phyloP scores from a whole-genome alignment of 441 rosid species.

The Corymbia calophylla region DNA sequence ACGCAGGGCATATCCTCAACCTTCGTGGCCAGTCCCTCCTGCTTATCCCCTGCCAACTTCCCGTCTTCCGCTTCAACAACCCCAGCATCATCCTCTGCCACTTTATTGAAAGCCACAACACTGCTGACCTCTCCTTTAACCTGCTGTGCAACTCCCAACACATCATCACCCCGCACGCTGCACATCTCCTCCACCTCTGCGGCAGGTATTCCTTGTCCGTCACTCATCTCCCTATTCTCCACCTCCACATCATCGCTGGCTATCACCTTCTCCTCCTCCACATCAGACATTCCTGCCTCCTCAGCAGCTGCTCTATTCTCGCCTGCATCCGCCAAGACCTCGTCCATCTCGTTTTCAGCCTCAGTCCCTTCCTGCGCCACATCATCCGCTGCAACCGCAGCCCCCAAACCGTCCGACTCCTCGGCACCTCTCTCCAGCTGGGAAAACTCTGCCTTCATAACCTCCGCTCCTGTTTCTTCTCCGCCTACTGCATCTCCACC shows the following conservation, averaged over 20 bases:
- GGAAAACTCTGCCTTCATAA: neutral
- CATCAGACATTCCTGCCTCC: constrained; percentile 14
- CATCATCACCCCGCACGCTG: neutral
- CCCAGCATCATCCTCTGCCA: neutral
- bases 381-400: constrained; percentile 2
- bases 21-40: neutral
- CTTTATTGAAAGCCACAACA: neutral
- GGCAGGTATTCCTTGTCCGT: neutral
- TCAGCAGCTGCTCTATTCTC: neutral
- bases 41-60: neutral
- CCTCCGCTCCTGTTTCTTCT: neutral
- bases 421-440: neutral
- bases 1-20: neutral
- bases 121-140: neutral
- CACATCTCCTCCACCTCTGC: neutral
- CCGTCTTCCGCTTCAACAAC: neutral
- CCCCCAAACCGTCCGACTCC: neutral
- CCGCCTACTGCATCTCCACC: neutral
- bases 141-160: neutral
- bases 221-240: neutral
- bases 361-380: neutral
- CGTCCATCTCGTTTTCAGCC: constrained; percentile 3
- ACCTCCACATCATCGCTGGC: neutral
- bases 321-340: neutral
- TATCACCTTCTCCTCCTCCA: constrained; percentile 15